Percentiles rank a stretch among this genome's conserved stretches.
phyloP scores from a whole-genome alignment of 2,329 filamentous ascomycete species.

The Sarocladium oryzae region DNA sequence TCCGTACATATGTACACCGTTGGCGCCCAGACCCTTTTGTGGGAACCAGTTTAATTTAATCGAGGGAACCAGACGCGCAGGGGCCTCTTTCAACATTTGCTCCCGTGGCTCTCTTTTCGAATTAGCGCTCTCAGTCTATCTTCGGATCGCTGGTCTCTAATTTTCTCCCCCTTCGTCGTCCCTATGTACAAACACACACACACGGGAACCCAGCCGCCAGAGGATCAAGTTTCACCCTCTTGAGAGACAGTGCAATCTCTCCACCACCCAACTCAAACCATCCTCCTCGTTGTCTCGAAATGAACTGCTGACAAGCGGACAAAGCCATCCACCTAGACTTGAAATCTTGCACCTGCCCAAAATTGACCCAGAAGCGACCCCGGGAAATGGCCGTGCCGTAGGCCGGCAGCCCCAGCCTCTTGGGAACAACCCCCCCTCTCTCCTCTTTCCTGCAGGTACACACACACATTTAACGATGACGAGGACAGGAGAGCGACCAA shows the following conservation, averaged over 20 bases:
- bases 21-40: slow-evolving; percentile 6
- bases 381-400: neutral
- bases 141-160: too few species aligned
- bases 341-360: neutral
- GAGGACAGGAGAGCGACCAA: neutral
- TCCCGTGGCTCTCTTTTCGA: too few species aligned
- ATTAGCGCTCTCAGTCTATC: too few species aligned
- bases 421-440: neutral
- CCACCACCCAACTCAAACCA: too few species aligned
- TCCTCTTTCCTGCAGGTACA: slow-evolving; percentile 6
- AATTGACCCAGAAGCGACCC: neutral
- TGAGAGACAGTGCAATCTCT: neutral
- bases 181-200: too few species aligned
- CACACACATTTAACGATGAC: neutral
- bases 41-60: slow-evolving; percentile 6
- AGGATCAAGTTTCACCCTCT: too few species aligned
- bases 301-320: neutral
- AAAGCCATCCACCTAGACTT: neutral
- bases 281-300: too few species aligned
- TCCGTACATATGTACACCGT: too few species aligned
- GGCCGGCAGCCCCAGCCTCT: slow-evolving; percentile 1
- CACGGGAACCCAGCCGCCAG: too few species aligned
- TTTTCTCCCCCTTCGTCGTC: too few species aligned
- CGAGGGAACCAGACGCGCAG: slow-evolving; percentile 2
- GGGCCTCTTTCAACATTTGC: neutral